Conservation (phyloP, 345 rosid genomes). For the Heritiera fomes region DNA sequence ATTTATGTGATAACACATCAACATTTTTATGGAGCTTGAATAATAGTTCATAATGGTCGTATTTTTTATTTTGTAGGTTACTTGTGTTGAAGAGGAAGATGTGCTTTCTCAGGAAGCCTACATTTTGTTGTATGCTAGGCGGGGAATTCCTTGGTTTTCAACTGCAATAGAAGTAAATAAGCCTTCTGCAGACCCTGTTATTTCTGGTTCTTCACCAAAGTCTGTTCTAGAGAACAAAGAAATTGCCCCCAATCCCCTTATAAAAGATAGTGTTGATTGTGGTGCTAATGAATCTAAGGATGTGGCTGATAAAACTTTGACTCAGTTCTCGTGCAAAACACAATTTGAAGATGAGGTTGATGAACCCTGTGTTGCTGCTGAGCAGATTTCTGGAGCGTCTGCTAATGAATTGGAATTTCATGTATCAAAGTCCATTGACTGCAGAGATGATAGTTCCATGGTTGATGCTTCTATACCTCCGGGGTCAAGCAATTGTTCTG, state of each 20-base stretch:
- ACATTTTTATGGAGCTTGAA: background rate
- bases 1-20: background rate
- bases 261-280: slow-evolving; percentile 20
- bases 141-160: slow-evolving; percentile 77
- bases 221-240: slow-evolving; percentile 64
- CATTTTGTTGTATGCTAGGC: slow-evolving; percentile 75
- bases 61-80: slow-evolving; percentile 50
- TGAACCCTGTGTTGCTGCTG: slow-evolving; percentile 13
- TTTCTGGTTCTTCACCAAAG: slow-evolving; percentile 55
- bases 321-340: slow-evolving; percentile 15
- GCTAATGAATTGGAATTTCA: background rate
- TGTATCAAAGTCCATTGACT: slow-evolving; percentile 20
- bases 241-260: slow-evolving; percentile 26
- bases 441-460: slow-evolving; percentile 26
- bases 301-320: slow-evolving; percentile 23
- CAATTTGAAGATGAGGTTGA: slow-evolving; percentile 17
- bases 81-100: slow-evolving; percentile 42
- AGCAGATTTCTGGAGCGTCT: slow-evolving; percentile 15
- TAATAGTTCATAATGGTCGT: background rate
- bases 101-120: slow-evolving; percentile 76
- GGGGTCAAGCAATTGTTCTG: slow-evolving; percentile 16
- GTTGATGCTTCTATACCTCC: slow-evolving; percentile 28
- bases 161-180: slow-evolving; percentile 44
- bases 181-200: slow-evolving; percentile 24
- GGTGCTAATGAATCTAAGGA: slow-evolving; percentile 32